Base-by-base conservation (phyloP, 306 rosid species). In the Ammopiptanthus mongolicus region DNA sequence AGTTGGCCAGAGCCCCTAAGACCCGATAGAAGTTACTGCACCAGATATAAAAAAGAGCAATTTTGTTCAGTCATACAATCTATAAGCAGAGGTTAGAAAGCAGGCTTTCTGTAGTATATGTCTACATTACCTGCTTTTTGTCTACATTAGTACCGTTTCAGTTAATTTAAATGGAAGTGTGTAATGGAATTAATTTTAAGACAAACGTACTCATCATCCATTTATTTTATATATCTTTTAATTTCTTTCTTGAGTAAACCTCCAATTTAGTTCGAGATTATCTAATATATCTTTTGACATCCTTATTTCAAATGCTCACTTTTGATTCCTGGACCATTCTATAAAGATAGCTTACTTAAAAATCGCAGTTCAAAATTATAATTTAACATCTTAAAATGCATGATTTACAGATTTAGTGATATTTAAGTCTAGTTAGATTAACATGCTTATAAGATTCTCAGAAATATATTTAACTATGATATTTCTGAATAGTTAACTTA, bases 1-100 rank as follows among this genome's bases (percentile, higher is more conserved):
- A 93, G 88, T 8, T 88, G 79, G 74, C 94, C 47, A 91, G 91
- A 80, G 85, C 92, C 23, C 81, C 52, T n/a, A 89, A 91, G 85
- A 88, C 87, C 19, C 82, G 96, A 65, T 87, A 87, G 86, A n/a
- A n/a, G n/a, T 48, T 55, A 13, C 15, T 59, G 23, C 70, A 28
- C 33, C 23, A 36, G 21, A 21, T 23, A 3, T 10, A 12, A 18
- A 15, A 17, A 36, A 2, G 8, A 51, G 14, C 56, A 58, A 18
- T 23, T 17, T 74, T 73, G 66, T 72, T 19, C 22, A 48, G 41
- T 62, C 29, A 9, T 70, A 1, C 76, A 59, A 78, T 47, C 34
- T 78, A 6, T 41, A 12, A 29, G 60, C 10, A 55, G 71, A 47
- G 48, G 36, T 59, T 58, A 46, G 57, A 23, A 80, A 65, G 63